phyloP scores from a whole-genome alignment of 1,284 basidiomycete genomes.

The Kalmanozyma brasiliensis region DNA sequence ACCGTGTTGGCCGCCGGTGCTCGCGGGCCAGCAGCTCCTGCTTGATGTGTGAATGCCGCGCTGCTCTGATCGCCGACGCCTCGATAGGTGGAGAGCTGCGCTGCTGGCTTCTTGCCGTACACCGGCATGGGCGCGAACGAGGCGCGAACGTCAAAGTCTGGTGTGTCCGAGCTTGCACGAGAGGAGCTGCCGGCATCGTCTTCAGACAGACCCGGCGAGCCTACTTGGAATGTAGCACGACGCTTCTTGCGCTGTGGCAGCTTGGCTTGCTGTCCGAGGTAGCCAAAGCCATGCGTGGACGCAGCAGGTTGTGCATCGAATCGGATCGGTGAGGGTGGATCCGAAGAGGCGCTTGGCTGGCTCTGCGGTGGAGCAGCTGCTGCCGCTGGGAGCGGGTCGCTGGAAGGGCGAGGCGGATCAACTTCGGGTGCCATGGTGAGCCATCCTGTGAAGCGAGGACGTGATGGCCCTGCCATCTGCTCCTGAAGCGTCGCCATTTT shows the following conservation, averaged over 20 bases:
- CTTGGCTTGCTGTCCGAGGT: constrained; percentile 24
- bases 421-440: constrained; percentile 58
- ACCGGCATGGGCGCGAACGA: constrained; percentile 57
- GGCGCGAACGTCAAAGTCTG: constrained; percentile 54
- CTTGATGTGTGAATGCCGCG: neutral
- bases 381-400: constrained; percentile 1
- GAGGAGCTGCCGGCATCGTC: constrained; percentile 28
- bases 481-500: constrained; percentile 37
- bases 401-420: constrained; percentile 20
- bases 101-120: constrained; percentile 22
- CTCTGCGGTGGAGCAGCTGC: constrained; percentile 3
- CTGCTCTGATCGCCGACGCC: constrained; percentile 23
- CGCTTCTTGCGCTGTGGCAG: constrained; percentile 38
- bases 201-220: constrained; percentile 44
- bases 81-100: constrained; percentile 7
- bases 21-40: neutral
- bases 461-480: constrained; percentile 39
- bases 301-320: constrained; percentile 14
- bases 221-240: constrained; percentile 43
- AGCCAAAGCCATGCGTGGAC: constrained; percentile 37
- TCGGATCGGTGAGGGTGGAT: constrained; percentile 1
- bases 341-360: constrained; percentile 9
- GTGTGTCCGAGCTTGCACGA: constrained; percentile 30
- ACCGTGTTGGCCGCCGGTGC: neutral
- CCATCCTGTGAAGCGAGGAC: constrained; percentile 54